These are phyloP conservation scores for Pythium guiyangense DNA, from an alignment of 352 stramenopile species.

Conservation along the genomic window DNA sequence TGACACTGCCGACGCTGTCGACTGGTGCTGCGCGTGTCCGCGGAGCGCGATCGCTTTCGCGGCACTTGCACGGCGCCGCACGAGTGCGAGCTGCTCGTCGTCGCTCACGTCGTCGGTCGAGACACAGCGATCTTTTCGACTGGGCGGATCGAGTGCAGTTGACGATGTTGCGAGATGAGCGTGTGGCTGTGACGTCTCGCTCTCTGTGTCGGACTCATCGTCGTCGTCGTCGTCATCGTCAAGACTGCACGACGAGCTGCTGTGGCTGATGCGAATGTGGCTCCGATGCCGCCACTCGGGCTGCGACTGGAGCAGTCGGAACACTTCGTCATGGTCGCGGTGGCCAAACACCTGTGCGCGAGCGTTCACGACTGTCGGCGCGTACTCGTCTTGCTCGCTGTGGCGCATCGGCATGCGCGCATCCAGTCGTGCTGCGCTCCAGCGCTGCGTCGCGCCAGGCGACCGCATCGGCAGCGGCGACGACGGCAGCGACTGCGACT, in stretches of 20 bases:
- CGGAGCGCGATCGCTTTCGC: conserved; percentile 86
- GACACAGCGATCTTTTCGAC: conserved; percentile 47
- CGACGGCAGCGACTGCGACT: no score
- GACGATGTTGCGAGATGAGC: conserved; percentile 45
- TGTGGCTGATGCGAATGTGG: conserved; percentile 7
- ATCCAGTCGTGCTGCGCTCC: no score
- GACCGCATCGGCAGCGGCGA: no score
- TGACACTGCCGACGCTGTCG: neutral
- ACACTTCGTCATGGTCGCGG: conserved; percentile 4
- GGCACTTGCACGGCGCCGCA: conserved; percentile 40
- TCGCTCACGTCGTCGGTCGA: conserved; percentile 40
- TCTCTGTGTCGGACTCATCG: conserved; percentile 28
- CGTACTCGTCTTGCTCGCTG: conserved; percentile 4
- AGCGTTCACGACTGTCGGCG: conserved; percentile 8
- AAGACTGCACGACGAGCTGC: conserved; percentile 7
- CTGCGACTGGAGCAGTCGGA: neutral
- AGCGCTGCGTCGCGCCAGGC: no score
- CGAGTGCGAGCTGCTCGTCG: conserved; percentile 50
- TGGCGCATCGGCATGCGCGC: no score
- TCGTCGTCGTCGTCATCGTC: no score
- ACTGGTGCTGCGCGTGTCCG: conserved; percentile 8
- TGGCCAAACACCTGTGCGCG: conserved; percentile 9
- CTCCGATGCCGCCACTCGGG: neutral
- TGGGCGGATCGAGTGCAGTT: conserved; percentile 43
- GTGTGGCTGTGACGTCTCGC: conserved; percentile 9